Evolutionary conservation across 306 rosid genomes (phyloP).

Genomic region (Parietaria judaica): DNA sequence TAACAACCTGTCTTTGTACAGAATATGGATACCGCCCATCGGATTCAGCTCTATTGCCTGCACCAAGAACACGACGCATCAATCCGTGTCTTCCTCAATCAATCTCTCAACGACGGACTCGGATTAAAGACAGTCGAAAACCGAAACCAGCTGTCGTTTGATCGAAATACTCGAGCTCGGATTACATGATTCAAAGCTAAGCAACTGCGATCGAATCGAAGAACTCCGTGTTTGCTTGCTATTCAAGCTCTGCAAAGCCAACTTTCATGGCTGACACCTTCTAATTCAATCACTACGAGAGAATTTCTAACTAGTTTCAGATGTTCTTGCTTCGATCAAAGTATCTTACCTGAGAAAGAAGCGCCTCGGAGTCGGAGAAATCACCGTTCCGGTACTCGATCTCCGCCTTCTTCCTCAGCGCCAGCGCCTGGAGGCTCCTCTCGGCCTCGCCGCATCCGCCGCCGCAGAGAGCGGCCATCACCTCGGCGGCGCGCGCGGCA

Average conservation of each 20-base stretch:
- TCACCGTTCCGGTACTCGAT: conserved; percentile 29
- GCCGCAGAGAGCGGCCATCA: conserved; percentile 23
- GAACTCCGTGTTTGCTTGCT: no score
- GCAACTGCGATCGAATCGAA: no score
- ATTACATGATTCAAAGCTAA: no score
- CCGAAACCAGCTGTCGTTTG: no score
- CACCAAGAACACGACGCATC: conserved; percentile 21
- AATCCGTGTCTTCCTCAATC: neutral
- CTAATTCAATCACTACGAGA: no score
- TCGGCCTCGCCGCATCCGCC: conserved; percentile 17
- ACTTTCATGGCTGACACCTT: no score
- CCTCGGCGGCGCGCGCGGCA: conserved; percentile 53
- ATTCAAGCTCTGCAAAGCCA: no score
- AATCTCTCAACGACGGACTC: neutral
- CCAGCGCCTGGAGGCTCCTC: conserved; percentile 66
- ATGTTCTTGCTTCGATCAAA: no score
- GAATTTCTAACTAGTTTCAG: no score
- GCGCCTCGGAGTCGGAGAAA: conserved; percentile 52
- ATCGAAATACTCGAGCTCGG: no score
- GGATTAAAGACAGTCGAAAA: no score
- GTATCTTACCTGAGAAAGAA: conserved; percentile 52
- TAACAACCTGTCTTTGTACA: conserved; percentile 56
- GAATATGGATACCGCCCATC: conserved; percentile 60
- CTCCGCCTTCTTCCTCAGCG: conserved; percentile 62
- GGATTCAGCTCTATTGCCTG: conserved; percentile 75